These are phyloP conservation scores for Calocybe indica DNA, from an alignment of 768 basidiomycete genomes.

Conservation along the genomic window DNA sequence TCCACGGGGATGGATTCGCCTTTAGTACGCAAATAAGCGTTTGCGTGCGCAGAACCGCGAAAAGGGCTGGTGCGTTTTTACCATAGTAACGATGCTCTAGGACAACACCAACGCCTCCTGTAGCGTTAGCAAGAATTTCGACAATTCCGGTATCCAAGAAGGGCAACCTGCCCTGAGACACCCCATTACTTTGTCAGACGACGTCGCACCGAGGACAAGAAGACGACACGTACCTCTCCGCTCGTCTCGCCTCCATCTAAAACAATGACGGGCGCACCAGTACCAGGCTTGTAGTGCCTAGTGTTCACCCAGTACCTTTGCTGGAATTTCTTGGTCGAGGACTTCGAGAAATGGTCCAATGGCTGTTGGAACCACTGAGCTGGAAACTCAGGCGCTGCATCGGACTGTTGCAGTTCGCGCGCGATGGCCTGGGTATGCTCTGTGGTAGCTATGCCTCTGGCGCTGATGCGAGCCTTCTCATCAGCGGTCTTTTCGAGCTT, in stretches of 20 bases:
- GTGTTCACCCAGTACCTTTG: conserved; percentile 94
- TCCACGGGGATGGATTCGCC: conserved; percentile 71
- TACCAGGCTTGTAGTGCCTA: conserved; percentile 66
- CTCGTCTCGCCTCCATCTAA: conserved; percentile 93
- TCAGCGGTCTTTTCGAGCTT: conserved; percentile 30
- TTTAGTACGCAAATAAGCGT: conserved; percentile 19
- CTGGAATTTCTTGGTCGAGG: conserved; percentile 55
- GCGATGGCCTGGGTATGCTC: conserved; percentile 11
- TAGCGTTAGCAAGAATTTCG: conserved; percentile 78
- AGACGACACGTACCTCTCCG: conserved; percentile 51
- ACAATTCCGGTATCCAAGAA: conserved; percentile 80
- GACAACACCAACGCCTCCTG: conserved; percentile 85
- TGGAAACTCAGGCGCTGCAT: conserved; percentile 32
- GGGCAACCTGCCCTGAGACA: conserved; percentile 35
- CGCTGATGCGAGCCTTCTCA: conserved; percentile 4
- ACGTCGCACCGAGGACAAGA: neutral
- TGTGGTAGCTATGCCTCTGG: neutral
- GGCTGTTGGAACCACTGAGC: conserved; percentile 78
- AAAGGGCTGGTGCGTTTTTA: conserved; percentile 9
- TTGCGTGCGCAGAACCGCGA: conserved; percentile 7
- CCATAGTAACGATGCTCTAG: conserved; percentile 93
- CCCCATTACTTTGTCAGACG: neutral
- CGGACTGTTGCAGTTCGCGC: conserved; percentile 8
- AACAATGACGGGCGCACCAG: conserved; percentile 80
- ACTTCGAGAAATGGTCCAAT: conserved; percentile 70